Base-by-base conservation (phyloP, 2,329 filamentous ascomycete species). In the Penicillium sp. region DNA sequence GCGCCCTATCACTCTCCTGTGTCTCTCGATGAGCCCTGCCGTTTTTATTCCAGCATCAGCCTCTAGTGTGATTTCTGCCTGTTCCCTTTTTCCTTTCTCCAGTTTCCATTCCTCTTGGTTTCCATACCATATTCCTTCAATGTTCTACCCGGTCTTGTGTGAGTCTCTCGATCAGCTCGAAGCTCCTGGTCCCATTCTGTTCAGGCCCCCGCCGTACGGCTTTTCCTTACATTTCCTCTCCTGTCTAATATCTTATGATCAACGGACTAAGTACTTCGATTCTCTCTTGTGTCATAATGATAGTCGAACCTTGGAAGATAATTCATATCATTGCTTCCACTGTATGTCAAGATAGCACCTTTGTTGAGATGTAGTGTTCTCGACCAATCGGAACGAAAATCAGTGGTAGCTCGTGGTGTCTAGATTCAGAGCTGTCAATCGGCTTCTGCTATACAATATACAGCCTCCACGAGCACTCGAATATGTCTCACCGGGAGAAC, bases 31-130 rank as follows among this genome's bases (percentile, higher is more conserved):
- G 62, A 69, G 65, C 62, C 60, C 60, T 62, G 61, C 61, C 65
- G 59, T 69, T 65, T 66, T 63, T 55, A 65, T 69, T 66, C 49
- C 61, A 68, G 67, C 69, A 71, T 71, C 68, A 69, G 68, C 70
- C 64, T 67, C 64, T 54, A 62, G 46, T 62, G 63, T 66, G 46
- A 61, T 49, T 63, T 25, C 38, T 40, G 1, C 38, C 38, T 19
- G 4, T 33, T 33, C 30, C 2, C 19, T 22, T 16, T 65, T 64
- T 55, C 25, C 61, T 58, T 57, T 59, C 56, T 37, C 3, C 6
- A 25, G n/a, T 48, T 30, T 48, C 26, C 16, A 55, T 59, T 55
- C 49, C 54, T 45, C 55, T 33, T 28, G 58, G 56, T 70, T 67
- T 69, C 57, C 52, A 66, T 68, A 33, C 8, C 2, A 33, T 33